Base-by-base conservation (phyloP, 768 basidiomycete species). In the Wakefieldia striispora region DNA sequence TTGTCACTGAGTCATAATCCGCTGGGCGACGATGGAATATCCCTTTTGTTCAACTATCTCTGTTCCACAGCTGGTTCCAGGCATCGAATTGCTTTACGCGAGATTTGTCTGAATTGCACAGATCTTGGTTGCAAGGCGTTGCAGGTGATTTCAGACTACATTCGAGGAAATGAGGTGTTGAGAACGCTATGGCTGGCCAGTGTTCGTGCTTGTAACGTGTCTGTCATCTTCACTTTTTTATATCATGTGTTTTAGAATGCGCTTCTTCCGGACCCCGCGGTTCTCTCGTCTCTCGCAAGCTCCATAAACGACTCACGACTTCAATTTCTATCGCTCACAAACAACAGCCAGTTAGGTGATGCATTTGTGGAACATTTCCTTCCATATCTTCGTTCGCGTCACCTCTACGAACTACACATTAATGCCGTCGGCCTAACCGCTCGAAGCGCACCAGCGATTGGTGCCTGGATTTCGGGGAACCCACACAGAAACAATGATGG, bases 101-200 rank as follows among this genome's bases (percentile, higher is more conserved):
- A 83, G 55, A 82, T 87, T 31, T 74, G 70, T 50, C 67, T 87
- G 45, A 84, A 81, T 45, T 67, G 73, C 4, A 82, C 80, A 55
- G 52, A 59, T 3, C 77, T 87, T 43, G 77, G 82, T 14, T 75
- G 83, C 58, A 59, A 61, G 36, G 82, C 82, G 0, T 65, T 87
- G 16, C 59, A 70, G 35, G 74, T 77, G 3, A 77, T 86, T 45
- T 63, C 76, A 13, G 64, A 71, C 29, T 86, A 81, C 59, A 48
- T 87, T 31, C 62, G 69, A 41, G 70, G 70, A 16, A 84, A 82
- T 55, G 58, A 59, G 4, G 57, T 60, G 10, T 59, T 86, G 45
- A 72, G 63, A 50, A 67, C 65, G 42, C 56, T 87, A 26, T 76
- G 76, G 58, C 62, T 87, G 10, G 77, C 80, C 57, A 75, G 79